A percentile compares a stretch with the other conserved stretches of the same genome.
These are phyloP conservation scores for Vinca minor DNA, from an alignment of 257 asterid genomes.

Conservation along the genomic window DNA sequence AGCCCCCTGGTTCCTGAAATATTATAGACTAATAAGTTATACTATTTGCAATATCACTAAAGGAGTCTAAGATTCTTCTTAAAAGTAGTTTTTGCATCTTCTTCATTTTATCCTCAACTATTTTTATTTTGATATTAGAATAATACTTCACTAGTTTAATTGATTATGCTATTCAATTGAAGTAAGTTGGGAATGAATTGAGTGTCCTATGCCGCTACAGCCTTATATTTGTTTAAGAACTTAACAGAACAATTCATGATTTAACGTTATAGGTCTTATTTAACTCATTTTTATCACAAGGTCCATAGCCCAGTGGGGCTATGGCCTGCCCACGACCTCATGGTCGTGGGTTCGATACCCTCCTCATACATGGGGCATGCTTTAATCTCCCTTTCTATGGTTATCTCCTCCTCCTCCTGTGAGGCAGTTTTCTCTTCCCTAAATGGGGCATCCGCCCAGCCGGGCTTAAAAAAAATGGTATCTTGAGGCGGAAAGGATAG, in stretches of 20 bases:
- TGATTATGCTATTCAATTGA: background rate
- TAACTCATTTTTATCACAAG: too few species aligned
- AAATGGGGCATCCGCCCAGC: too few species aligned
- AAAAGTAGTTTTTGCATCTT: background rate
- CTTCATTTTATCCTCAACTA: background rate
- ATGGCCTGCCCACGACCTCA: too few species aligned
- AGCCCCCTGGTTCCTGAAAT: background rate
- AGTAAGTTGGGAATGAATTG: background rate
- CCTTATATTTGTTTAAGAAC: background rate
- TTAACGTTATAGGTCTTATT: too few species aligned
- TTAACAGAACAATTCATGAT: background rate
- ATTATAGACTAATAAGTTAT: background rate
- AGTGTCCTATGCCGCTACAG: background rate
- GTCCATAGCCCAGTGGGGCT: too few species aligned
- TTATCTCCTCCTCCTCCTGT: too few species aligned
- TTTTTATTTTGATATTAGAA: background rate
- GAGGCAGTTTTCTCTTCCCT: too few species aligned
- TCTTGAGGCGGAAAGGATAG: background rate
- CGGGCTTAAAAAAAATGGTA: too few species aligned
- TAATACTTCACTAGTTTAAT: background rate
- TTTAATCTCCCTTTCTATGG: too few species aligned
- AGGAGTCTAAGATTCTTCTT: background rate
- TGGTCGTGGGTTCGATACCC: too few species aligned
- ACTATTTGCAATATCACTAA: background rate
- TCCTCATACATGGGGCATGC: too few species aligned